Percentiles rank a stretch among this genome's conserved stretches.
Evolutionary conservation across 2,329 filamentous ascomycete genomes (phyloP).

Genomic region (Gnomoniopsis smithogilvyi): DNA sequence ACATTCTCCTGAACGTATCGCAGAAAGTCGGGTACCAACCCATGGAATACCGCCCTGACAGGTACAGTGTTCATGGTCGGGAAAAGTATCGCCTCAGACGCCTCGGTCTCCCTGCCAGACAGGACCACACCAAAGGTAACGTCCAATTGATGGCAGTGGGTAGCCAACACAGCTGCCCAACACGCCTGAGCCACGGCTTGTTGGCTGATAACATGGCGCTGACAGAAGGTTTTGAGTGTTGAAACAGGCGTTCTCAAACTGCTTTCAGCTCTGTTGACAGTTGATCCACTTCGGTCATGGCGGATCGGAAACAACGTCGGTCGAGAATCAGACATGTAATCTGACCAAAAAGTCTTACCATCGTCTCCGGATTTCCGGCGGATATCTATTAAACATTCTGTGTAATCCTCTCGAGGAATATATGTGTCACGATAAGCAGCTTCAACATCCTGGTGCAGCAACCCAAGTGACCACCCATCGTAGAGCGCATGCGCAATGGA

Average conservation of each 20-base stretch:
- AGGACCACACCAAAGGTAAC: slow-evolving; percentile 80
- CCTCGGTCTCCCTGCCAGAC: slow-evolving; percentile 76
- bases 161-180: slow-evolving; percentile 70
- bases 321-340: slow-evolving; percentile 54
- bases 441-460: slow-evolving; percentile 70
- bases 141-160: slow-evolving; percentile 62
- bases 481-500: slow-evolving; percentile 86
- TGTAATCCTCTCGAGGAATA: slow-evolving; percentile 42
- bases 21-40: slow-evolving; percentile 61
- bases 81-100: slow-evolving; percentile 67
- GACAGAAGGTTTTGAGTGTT: slow-evolving; percentile 59
- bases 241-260: slow-evolving; percentile 38
- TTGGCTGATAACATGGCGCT: slow-evolving; percentile 61
- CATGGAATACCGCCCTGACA: slow-evolving; percentile 70
- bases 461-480: slow-evolving; percentile 77
- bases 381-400: slow-evolving; percentile 53
- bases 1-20: slow-evolving; percentile 71
- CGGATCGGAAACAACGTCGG: slow-evolving; percentile 27
- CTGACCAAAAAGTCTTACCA: slow-evolving; percentile 65
- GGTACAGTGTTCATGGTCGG: slow-evolving; percentile 91
- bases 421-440: slow-evolving; percentile 55
- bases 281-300: not conserved
- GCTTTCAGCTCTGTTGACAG: slow-evolving; percentile 40
- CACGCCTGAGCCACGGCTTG: slow-evolving; percentile 75
- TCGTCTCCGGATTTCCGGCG: slow-evolving; percentile 39